Evolutionary conservation across 129 eudicot genomes (phyloP).

Genomic region (Flaveria linearis): DNA sequence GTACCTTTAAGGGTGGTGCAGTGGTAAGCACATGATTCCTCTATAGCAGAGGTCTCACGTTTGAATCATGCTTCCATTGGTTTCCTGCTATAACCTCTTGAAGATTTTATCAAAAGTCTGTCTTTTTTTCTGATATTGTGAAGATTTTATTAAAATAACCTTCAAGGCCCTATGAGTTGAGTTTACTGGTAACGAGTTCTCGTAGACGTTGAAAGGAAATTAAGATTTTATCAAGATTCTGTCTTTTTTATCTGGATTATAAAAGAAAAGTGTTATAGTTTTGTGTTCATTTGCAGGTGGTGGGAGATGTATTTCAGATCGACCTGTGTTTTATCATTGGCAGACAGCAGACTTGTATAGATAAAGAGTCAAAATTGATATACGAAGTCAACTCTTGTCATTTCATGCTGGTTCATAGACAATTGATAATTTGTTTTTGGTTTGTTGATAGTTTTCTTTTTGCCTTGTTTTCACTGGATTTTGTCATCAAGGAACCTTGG

Average conservation of each 20-base stretch:
- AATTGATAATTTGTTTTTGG: slow-evolving; percentile 18
- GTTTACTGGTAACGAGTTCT: too few species aligned
- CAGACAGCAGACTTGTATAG: slow-evolving; percentile 35
- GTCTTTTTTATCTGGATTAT: slow-evolving; percentile 15
- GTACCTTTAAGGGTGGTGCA: not conserved
- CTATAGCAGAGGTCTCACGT: too few species aligned
- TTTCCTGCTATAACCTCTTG: not conserved
- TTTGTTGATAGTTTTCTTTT: slow-evolving; percentile 34
- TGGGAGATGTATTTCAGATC: slow-evolving; percentile 28
- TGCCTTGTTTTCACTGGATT: slow-evolving; percentile 3
- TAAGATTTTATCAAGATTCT: not conserved
- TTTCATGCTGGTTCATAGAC: slow-evolving; percentile 34
- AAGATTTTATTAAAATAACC: too few species aligned
- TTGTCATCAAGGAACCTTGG: slow-evolving; percentile 38
- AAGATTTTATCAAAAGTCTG: too few species aligned
- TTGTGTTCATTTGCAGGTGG: slow-evolving; percentile 27
- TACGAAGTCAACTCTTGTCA: slow-evolving; percentile 36
- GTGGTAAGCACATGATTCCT: too few species aligned
- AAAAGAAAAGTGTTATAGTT: not conserved
- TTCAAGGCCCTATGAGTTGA: too few species aligned
- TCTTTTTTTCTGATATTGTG: too few species aligned
- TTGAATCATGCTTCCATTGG: too few species aligned
- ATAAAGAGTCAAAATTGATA: slow-evolving; percentile 32
- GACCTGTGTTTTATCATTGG: slow-evolving; percentile 19
- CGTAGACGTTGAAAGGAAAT: too few species aligned